Percentiles rank a stretch among this genome's conserved stretches.
Evolutionary conservation across 768 basidiomycete species (phyloP).

Genomic region (Lentinula raphanica): DNA sequence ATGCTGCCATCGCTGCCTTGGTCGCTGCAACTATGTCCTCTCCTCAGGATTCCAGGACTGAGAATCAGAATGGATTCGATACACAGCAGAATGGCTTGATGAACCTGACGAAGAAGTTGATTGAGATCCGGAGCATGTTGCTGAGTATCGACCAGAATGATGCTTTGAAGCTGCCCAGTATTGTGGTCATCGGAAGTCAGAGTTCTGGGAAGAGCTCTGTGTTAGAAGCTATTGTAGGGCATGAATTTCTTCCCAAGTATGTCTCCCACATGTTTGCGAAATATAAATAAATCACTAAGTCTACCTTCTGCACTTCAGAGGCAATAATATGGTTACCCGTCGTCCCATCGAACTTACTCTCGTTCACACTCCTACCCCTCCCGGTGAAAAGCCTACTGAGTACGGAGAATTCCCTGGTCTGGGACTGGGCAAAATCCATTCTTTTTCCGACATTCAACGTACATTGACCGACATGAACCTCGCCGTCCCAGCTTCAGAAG

Average conservation of each 20-base stretch:
- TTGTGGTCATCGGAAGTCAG: constrained; percentile 97
- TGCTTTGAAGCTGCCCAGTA: constrained; percentile 89
- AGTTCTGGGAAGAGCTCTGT: constrained; percentile 98
- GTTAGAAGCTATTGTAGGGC: constrained; percentile 93
- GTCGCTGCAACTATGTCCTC: constrained; percentile 76
- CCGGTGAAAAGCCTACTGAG: constrained; percentile 57
- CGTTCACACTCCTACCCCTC: constrained; percentile 74
- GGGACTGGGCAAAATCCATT: constrained; percentile 82
- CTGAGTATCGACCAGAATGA: constrained; percentile 95
- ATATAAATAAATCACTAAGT: constrained; percentile 1
- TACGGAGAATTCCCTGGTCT: constrained; percentile 94
- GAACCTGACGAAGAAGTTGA: constrained; percentile 90
- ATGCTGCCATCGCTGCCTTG: constrained; percentile 65
- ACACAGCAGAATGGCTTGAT: constrained; percentile 77
- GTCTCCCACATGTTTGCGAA: constrained; percentile 26
- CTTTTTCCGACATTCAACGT: constrained; percentile 89
- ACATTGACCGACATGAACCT: constrained; percentile 93
- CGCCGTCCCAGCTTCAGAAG: constrained; percentile 83
- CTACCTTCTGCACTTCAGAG: constrained; percentile 42
- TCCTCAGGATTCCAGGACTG: constrained; percentile 53
- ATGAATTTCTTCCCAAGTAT: constrained; percentile 97
- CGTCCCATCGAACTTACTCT: constrained; percentile 97
- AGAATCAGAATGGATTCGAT: constrained; percentile 28
- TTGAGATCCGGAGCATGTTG: constrained; percentile 93
- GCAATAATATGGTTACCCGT: constrained; percentile 98